Evolutionary conservation across 169 alveolate genomes (phyloP).

Genomic region (Blepharisma undulans): DNA sequence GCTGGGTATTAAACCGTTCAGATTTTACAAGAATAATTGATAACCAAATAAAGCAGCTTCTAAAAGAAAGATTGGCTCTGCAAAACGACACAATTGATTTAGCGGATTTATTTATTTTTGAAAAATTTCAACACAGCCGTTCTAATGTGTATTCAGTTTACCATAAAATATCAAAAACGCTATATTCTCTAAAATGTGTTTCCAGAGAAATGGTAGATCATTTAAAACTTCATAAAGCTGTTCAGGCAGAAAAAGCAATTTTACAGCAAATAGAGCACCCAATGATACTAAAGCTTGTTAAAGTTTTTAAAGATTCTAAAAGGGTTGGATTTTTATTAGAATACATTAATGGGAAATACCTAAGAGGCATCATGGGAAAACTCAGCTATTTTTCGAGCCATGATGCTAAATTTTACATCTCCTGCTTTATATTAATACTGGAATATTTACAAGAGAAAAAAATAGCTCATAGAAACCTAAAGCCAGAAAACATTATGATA

Average conservation of each 20-base stretch:
- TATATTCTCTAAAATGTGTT: constrained; percentile 67
- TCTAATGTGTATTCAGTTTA: neutral
- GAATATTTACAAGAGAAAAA: constrained; percentile 63
- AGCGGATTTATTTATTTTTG: constrained; percentile 79
- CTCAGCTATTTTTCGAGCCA: constrained; percentile 54
- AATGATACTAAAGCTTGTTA: constrained; percentile 70
- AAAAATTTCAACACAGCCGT: constrained; percentile 85
- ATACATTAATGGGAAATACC: constrained; percentile 69
- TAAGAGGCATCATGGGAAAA: constrained; percentile 57
- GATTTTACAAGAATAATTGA: constrained; percentile 56
- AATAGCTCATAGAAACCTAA: constrained; percentile 71
- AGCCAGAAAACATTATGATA: constrained; percentile 82
- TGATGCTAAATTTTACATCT: constrained; percentile 46
- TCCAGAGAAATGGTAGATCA: constrained; percentile 39
- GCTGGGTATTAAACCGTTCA: constrained; percentile 42
- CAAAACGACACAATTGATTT: constrained; percentile 89
- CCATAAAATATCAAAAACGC: neutral
- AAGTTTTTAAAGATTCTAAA: constrained; percentile 65
- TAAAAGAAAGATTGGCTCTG: constrained; percentile 89
- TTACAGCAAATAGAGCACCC: constrained; percentile 70
- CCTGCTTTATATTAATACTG: constrained; percentile 48
- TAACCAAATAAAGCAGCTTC: constrained; percentile 53
- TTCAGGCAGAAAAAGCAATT: constrained; percentile 59
- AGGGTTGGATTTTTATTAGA: constrained; percentile 76
- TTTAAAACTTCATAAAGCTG: constrained; percentile 44